phyloP scores from a whole-genome alignment of 306 rosid genomes.

The Acacia acuminata region DNA sequence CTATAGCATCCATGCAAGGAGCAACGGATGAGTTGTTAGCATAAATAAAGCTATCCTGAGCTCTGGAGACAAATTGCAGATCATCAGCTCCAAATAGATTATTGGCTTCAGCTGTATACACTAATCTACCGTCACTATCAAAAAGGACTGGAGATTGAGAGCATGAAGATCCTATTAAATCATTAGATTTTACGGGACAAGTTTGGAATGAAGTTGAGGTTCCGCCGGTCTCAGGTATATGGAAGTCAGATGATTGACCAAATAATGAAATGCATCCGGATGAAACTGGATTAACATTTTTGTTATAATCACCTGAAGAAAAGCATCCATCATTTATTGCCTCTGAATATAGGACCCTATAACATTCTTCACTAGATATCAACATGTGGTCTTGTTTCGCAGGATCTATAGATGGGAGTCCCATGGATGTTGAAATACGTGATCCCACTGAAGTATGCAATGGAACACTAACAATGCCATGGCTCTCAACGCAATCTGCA shows the following conservation, averaged over 20 bases:
- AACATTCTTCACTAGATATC: slow-evolving; percentile 84
- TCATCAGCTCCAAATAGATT: slow-evolving; percentile 54
- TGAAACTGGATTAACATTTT: slow-evolving; percentile 37
- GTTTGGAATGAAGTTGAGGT: slow-evolving; percentile 35
- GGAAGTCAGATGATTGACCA: slow-evolving; percentile 45
- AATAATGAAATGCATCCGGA: slow-evolving; percentile 51
- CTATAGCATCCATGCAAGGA: slow-evolving; percentile 42
- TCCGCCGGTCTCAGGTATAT: slow-evolving; percentile 37
- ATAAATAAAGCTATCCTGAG: slow-evolving; percentile 52
- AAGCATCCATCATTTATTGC: slow-evolving; percentile 50
- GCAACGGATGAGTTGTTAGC: slow-evolving; percentile 55
- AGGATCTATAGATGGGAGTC: slow-evolving; percentile 40
- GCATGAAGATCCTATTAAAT: slow-evolving; percentile 41
- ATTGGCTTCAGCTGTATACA: slow-evolving; percentile 46
- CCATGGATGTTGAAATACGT: slow-evolving; percentile 44
- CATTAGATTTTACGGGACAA: slow-evolving; percentile 34
- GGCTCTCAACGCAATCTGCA: slow-evolving; percentile 46
- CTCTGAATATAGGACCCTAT: slow-evolving; percentile 76
- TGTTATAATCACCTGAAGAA: slow-evolving; percentile 49
- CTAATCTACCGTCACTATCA: slow-evolving; percentile 51
- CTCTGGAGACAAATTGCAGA: slow-evolving; percentile 57
- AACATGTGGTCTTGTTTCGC: slow-evolving; percentile 53
- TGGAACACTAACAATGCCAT: slow-evolving; percentile 42
- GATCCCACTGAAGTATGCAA: slow-evolving; percentile 56
- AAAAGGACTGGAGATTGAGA: slow-evolving; percentile 46